Evolutionary conservation across 2,329 filamentous ascomycete species (phyloP).

Genomic region (Fusarium circinatum): DNA sequence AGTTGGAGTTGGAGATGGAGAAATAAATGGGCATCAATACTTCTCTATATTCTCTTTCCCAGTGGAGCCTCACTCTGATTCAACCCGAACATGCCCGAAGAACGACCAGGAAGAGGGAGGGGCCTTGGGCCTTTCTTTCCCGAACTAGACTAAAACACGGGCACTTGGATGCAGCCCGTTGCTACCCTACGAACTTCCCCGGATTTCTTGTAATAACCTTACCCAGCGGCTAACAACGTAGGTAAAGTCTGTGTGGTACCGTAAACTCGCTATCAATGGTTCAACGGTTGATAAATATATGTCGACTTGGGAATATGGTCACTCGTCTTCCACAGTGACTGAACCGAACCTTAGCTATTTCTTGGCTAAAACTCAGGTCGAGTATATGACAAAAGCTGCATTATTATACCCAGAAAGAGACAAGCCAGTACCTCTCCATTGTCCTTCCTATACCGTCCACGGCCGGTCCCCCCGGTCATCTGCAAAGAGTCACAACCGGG

Average conservation of each 20-base stretch:
- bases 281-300: too few species aligned
- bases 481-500: slow-evolving; percentile 19
- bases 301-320: background rate
- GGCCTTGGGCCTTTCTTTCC: slow-evolving; percentile 14
- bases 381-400: background rate
- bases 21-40: slow-evolving; percentile 9
- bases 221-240: slow-evolving; percentile 11
- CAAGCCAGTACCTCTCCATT: slow-evolving; percentile 6
- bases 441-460: slow-evolving; percentile 10
- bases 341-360: background rate
- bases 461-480: slow-evolving; percentile 8
- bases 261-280: background rate
- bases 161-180: slow-evolving; percentile 19
- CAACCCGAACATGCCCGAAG: slow-evolving; percentile 33
- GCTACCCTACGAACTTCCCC: slow-evolving; percentile 30
- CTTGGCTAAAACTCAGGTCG: background rate
- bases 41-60: slow-evolving; percentile 14
- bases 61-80: slow-evolving; percentile 13
- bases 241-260: background rate
- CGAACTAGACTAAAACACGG: slow-evolving; percentile 17
- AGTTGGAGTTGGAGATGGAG: background rate
- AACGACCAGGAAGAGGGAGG: slow-evolving; percentile 17
- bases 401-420: background rate
- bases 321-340: background rate
- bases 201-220: slow-evolving; percentile 28